Percentiles rank a stretch among this genome's conserved stretches.
These are phyloP conservation scores for Begonia fuchsioides DNA, from an alignment of 306 rosid genomes.

Conservation along the genomic window DNA sequence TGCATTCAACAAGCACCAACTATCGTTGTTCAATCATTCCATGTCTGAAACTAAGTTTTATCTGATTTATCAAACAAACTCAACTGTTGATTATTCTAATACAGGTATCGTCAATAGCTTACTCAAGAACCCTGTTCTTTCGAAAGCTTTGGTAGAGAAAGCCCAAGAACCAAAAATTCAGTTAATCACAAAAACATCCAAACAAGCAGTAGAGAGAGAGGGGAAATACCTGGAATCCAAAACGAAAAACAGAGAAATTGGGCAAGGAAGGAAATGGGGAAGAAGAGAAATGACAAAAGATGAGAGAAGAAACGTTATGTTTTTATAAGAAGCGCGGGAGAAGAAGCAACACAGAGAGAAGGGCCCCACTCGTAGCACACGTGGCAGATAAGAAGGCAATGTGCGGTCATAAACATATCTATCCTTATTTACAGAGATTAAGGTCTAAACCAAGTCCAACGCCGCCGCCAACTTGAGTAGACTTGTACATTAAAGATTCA, in stretches of 20 bases:
- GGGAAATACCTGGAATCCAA: not conserved
- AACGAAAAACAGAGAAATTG: not conserved
- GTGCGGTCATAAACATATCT: too few relatives aligned
- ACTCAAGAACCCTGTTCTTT: too few relatives aligned
- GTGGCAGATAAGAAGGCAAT: conserved; percentile 62
- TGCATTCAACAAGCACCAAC: too few relatives aligned
- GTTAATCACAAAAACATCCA: not conserved
- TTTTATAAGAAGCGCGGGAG: conserved; percentile 22
- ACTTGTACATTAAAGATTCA: not conserved
- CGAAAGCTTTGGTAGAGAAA: too few relatives aligned
- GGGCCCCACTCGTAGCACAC: conserved; percentile 20
- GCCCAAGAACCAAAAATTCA: not conserved
- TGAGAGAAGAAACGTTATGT: conserved; percentile 3
- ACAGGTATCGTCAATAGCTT: too few relatives aligned
- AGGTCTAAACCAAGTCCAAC: too few relatives aligned
- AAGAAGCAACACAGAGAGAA: conserved; percentile 14
- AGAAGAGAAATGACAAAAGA: conserved; percentile 9
- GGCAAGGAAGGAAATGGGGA: not conserved
- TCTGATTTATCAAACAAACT: too few relatives aligned
- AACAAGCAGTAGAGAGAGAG: not conserved
- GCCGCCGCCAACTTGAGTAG: too few relatives aligned
- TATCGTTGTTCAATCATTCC: too few relatives aligned
- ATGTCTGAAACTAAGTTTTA: too few relatives aligned
- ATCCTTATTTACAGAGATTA: too few relatives aligned
- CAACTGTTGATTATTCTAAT: too few relatives aligned